Conservation (phyloP, 2,329 filamentous ascomycete species). For the Parastagonospora nodorum region DNA sequence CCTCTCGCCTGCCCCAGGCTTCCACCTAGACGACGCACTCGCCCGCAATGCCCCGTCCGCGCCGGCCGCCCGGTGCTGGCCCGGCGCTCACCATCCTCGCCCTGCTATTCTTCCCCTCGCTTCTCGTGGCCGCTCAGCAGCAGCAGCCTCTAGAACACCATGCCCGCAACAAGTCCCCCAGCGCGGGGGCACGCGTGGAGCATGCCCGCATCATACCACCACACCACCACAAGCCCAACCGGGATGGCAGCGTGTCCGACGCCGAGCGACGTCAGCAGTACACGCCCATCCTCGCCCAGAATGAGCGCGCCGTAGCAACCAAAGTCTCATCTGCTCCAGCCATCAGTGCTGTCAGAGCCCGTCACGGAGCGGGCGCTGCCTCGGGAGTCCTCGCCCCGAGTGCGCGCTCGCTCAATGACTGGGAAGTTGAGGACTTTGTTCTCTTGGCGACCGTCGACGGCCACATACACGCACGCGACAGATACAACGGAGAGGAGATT, state of each 20-base stretch:
- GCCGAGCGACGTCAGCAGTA: slow-evolving; percentile 28
- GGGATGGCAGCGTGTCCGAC: slow-evolving; percentile 19
- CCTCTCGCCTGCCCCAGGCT: slow-evolving; percentile 38
- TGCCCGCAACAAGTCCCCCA: slow-evolving; percentile 29
- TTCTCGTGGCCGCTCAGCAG: slow-evolving; percentile 49
- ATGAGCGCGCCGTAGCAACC: slow-evolving; percentile 97
- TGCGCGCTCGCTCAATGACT: slow-evolving; percentile 98
- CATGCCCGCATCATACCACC: slow-evolving; percentile 19
- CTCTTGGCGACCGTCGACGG: slow-evolving; percentile 99
- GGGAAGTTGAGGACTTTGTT: slow-evolving; percentile 99
- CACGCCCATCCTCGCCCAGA: slow-evolving; percentile 46
- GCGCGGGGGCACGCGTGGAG: slow-evolving; percentile 33
- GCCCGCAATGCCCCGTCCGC: slow-evolving; percentile 44
- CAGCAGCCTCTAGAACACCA: slow-evolving; percentile 43
- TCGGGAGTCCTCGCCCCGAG: slow-evolving; percentile 59
- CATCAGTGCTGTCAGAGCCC: slow-evolving; percentile 88
- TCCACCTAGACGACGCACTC: slow-evolving; percentile 26
- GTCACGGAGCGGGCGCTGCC: slow-evolving; percentile 66
- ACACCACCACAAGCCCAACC: slow-evolving; percentile 10
- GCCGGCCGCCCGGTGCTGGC: slow-evolving; percentile 48
- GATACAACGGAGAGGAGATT: slow-evolving; percentile 79
- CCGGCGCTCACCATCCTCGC: slow-evolving; percentile 44
- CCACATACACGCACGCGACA: slow-evolving; percentile 88
- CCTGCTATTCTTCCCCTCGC: slow-evolving; percentile 41
- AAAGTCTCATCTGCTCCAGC: slow-evolving; percentile 79